A percentile compares a stretch with the other conserved stretches of the same genome.
Conservation (phyloP, 2,329 filamentous ascomycete species). For the Diaporthe ilicicola region DNA sequence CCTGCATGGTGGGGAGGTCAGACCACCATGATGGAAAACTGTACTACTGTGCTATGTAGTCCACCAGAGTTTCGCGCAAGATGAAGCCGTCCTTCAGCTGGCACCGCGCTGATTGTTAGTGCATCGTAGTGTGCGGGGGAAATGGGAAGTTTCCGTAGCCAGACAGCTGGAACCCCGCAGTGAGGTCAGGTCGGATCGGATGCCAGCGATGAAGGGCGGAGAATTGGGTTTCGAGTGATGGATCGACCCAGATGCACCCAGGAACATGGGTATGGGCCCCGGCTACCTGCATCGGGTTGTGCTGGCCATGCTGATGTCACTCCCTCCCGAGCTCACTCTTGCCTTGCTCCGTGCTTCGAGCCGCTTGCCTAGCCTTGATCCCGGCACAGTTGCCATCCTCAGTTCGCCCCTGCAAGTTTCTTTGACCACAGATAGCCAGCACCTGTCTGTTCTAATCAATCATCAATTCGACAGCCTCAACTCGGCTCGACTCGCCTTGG, state of each 20-base stretch:
- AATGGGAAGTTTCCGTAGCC: background rate
- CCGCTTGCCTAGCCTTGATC: conserved; percentile 12
- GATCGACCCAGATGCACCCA: background rate
- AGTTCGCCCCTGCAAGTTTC: conserved; percentile 3
- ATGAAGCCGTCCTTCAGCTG: background rate
- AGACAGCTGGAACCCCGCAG: conserved; percentile 8
- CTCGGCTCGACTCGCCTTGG: background rate
- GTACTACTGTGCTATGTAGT: background rate
- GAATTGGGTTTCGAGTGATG: conserved; percentile 15
- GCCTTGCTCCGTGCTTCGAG: background rate
- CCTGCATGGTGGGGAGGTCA: background rate
- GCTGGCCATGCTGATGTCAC: conserved; percentile 9
- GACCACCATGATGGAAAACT: background rate
- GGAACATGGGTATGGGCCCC: background rate
- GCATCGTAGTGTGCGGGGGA: background rate
- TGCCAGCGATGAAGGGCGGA: background rate
- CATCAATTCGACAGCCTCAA: background rate
- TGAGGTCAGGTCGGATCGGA: background rate
- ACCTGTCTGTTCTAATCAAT: background rate
- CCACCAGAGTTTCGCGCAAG: background rate
- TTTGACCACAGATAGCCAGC: background rate
- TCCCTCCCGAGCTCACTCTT: background rate
- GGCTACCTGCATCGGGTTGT: background rate
- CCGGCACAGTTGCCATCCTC: background rate
- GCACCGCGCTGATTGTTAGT: background rate